Evolutionary conservation across 371 early-diverging fungal genomes (phyloP).

Genomic region (Mortierella sp.): DNA sequence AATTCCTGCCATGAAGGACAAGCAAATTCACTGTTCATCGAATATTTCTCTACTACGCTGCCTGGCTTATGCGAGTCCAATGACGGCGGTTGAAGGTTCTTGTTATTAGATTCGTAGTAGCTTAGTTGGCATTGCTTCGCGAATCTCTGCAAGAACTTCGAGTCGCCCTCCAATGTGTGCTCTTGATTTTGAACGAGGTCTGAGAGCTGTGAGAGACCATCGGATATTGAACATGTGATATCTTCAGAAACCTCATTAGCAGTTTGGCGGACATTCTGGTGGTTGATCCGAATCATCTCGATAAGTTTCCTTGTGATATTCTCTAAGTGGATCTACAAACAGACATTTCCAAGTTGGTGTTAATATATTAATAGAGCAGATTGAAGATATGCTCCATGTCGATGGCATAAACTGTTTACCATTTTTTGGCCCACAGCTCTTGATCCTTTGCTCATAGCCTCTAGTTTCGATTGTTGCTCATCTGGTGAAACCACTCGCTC

Average conservation of each 20-base stretch:
- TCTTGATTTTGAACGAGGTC: background rate
- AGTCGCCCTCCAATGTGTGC: constrained; percentile 17
- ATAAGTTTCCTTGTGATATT: background rate
- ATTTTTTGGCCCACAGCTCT: constrained; percentile 25
- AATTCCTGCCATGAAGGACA: background rate
- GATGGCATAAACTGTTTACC: constrained; percentile 11
- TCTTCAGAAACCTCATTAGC: constrained; percentile 11
- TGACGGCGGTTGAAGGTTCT: constrained; percentile 5
- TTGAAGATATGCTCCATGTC: background rate
- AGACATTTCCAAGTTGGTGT: background rate
- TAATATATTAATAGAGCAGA: background rate
- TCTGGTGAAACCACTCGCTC: constrained; percentile 37
- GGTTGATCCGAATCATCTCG: constrained; percentile 23
- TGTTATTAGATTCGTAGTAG: background rate
- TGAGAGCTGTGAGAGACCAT: constrained; percentile 28
- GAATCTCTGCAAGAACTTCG: constrained; percentile 5
- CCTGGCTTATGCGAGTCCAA: background rate
- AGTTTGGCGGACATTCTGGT: constrained; percentile 5
- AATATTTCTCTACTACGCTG: background rate
- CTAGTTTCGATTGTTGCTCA: constrained; percentile 26
- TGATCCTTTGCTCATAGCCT: constrained; percentile 24
- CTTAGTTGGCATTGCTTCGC: constrained; percentile 9
- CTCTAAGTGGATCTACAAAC: constrained; percentile 13
- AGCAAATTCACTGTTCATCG: background rate
- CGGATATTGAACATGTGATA: constrained; percentile 14